These are phyloP conservation scores for Dryas octopetala DNA, from an alignment of 306 rosid species.

Conservation along the genomic window DNA sequence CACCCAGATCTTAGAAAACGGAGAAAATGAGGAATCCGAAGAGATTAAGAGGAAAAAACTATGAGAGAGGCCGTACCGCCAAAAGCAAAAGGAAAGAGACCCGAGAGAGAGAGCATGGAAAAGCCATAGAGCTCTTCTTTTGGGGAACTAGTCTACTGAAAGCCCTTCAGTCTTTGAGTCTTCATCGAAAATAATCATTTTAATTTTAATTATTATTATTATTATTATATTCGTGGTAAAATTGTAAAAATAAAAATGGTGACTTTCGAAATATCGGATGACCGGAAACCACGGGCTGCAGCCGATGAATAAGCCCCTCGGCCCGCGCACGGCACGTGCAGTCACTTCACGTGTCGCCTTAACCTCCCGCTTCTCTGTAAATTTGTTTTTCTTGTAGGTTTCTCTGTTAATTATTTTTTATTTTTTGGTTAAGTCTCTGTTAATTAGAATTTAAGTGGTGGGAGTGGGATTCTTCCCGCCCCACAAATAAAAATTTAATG, in stretches of 20 bases:
- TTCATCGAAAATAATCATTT: background rate
- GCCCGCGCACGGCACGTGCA: slow-evolving; percentile 65
- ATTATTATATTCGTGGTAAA: background rate
- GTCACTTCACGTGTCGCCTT: slow-evolving; percentile 38
- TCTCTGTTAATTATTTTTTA: too few species aligned
- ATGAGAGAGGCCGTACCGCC: slow-evolving; percentile 42
- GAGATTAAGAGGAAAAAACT: slow-evolving; percentile 17
- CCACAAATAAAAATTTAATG: too few species aligned
- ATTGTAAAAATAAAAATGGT: background rate
- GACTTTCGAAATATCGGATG: slow-evolving; percentile 22
- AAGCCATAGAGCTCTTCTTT: slow-evolving; percentile 49
- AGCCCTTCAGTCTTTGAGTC: slow-evolving; percentile 24
- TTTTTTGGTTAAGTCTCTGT: too few species aligned
- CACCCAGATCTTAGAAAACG: slow-evolving; percentile 29
- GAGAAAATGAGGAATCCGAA: slow-evolving; percentile 9
- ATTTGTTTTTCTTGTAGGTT: too few species aligned
- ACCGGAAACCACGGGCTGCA: slow-evolving; percentile 48
- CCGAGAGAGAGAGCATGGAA: slow-evolving; percentile 23
- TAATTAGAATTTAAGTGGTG: too few species aligned
- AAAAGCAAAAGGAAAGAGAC: slow-evolving; percentile 13
- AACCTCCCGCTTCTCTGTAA: slow-evolving; percentile 18
- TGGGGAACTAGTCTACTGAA: slow-evolving; percentile 26
- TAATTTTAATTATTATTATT: background rate
- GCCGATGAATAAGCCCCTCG: slow-evolving; percentile 49
- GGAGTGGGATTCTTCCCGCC: too few species aligned